Evolutionary conservation across 1,284 basidiomycete species (phyloP).

Genomic region (Laetiporus sulphureus): DNA sequence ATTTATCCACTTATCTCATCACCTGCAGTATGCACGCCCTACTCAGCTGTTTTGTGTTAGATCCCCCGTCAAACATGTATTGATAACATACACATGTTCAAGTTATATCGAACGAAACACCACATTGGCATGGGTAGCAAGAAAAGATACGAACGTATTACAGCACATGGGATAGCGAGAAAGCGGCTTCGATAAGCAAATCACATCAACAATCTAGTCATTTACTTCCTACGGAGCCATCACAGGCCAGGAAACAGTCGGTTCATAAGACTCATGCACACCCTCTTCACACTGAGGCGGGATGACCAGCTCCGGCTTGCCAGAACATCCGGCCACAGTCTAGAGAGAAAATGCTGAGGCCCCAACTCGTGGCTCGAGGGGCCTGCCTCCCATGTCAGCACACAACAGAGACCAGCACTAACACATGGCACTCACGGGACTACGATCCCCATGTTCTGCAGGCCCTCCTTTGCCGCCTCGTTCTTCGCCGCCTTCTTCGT

Average conservation of each 20-base stretch:
- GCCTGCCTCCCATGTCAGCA: conserved; percentile 11
- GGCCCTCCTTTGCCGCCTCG: conserved; percentile 36
- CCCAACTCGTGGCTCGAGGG: conserved; percentile 12
- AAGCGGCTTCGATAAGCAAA: too few species aligned
- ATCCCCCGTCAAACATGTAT: conserved; percentile 4
- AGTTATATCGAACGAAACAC: too few species aligned
- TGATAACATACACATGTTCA: conserved; percentile 10
- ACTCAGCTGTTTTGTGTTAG: background rate
- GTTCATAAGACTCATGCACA: conserved; percentile 15
- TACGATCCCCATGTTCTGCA: conserved; percentile 24
- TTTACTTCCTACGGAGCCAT: too few species aligned
- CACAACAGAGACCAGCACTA: background rate
- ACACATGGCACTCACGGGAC: conserved; percentile 21
- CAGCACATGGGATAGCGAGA: too few species aligned
- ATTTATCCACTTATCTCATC: background rate
- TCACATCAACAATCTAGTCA: too few species aligned
- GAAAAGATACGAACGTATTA: too few species aligned
- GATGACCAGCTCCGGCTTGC: conserved; percentile 21
- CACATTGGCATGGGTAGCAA: too few species aligned
- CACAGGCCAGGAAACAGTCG: background rate
- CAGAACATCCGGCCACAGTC: conserved; percentile 26
- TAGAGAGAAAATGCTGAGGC: conserved; percentile 25
- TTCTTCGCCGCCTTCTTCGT: conserved; percentile 75
- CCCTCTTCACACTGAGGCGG: conserved; percentile 28
- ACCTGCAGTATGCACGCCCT: background rate